phyloP scores from a whole-genome alignment of 495 filamentous ascomycete genomes.

The Penicillium malachiteum region DNA sequence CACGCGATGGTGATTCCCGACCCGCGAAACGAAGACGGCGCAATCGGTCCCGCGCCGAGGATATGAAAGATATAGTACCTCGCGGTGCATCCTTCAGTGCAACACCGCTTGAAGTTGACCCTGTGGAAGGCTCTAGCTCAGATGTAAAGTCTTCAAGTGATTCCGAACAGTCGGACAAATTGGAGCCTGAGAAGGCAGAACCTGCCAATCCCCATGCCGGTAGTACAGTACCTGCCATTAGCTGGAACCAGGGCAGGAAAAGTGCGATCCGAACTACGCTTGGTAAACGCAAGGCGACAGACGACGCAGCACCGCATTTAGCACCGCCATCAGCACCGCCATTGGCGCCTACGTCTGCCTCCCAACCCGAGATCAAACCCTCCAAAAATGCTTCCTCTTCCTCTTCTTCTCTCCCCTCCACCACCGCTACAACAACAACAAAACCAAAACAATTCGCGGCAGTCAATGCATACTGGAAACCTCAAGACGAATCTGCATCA shows the following conservation, averaged over 20 bases:
- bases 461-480: slow-evolving; percentile 44
- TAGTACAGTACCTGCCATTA: slow-evolving; percentile 33
- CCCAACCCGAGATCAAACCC: too few relatives aligned
- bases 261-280: slow-evolving; percentile 37
- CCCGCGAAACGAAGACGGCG: slow-evolving; percentile 34
- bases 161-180: slow-evolving; percentile 16
- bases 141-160: slow-evolving; percentile 11
- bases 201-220: slow-evolving; percentile 24
- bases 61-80: slow-evolving; percentile 39
- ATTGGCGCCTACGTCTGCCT: too few relatives aligned
- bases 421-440: too few relatives aligned
- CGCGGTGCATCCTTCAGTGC: slow-evolving; percentile 39
- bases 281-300: slow-evolving; percentile 18
- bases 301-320: not conserved
- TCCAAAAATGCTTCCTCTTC: too few relatives aligned
- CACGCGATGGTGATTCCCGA: slow-evolving; percentile 25
- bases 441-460: slow-evolving; percentile 31
- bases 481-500: slow-evolving; percentile 37
- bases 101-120: slow-evolving; percentile 33
- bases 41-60: slow-evolving; percentile 20
- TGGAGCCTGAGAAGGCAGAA: not conserved
- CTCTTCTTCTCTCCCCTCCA: too few relatives aligned
- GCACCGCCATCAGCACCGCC: not conserved
- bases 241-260: slow-evolving; percentile 43
- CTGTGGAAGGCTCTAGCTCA: slow-evolving; percentile 29